Conservation (phyloP, 257 asterid species). For the Solanum virginianum region DNA sequence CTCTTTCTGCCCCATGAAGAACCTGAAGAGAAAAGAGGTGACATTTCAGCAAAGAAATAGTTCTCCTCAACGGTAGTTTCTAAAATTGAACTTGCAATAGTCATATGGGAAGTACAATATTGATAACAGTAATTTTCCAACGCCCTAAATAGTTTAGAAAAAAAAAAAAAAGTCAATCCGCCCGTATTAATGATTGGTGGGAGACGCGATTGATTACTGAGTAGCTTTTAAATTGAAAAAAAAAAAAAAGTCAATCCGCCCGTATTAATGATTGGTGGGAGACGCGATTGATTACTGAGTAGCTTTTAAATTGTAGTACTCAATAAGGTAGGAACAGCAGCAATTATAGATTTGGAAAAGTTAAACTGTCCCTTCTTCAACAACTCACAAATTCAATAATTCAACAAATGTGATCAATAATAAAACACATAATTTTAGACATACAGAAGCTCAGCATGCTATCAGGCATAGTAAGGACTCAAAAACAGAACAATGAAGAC, state of each 20-base stretch:
- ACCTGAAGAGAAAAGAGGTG: constrained; percentile 36
- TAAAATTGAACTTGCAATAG: neutral
- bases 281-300: neutral
- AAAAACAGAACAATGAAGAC: neutral
- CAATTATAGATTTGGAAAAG: neutral
- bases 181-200: neutral
- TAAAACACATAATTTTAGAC: neutral
- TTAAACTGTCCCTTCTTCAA: neutral
- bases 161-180: neutral
- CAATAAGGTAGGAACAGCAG: neutral
- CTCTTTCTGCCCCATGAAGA: constrained; percentile 84
- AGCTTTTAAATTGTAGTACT: neutral
- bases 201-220: neutral
- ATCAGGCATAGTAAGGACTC: neutral
- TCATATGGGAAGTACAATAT: neutral
- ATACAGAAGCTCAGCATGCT: neutral
- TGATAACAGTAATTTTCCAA: neutral
- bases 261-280: neutral
- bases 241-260: neutral
- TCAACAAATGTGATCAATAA: neutral
- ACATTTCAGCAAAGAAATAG: constrained; percentile 11
- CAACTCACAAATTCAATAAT: neutral
- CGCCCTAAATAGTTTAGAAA: neutral
- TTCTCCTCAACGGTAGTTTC: neutral
- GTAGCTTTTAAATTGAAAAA: too few relatives aligned